Conservation (phyloP, 257 asterid species). For the Solanum verrucosum region DNA sequence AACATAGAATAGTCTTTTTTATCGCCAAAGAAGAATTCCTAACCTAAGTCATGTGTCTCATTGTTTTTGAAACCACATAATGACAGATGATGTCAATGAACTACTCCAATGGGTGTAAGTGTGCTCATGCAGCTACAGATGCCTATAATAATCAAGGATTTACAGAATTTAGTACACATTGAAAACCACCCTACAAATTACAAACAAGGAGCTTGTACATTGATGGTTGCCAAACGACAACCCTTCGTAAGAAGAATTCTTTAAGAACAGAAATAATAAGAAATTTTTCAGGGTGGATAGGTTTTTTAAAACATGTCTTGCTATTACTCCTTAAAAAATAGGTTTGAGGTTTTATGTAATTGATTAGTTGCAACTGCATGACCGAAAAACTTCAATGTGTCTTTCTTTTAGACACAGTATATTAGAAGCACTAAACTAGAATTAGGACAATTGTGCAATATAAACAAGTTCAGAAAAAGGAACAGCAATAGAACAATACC, state of each 20-base stretch:
- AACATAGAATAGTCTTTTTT: background rate
- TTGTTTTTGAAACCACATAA: background rate
- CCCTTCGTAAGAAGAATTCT: background rate
- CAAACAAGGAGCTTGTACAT: background rate
- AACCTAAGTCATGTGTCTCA: background rate
- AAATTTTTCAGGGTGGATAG: background rate
- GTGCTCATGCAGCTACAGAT: background rate
- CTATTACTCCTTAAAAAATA: background rate
- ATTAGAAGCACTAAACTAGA: background rate
- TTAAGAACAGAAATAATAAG: background rate
- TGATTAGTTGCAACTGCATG: background rate
- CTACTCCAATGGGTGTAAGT: background rate
- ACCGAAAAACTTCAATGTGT: background rate
- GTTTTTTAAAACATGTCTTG: background rate
- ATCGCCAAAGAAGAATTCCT: background rate
- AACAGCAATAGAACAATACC: constrained; percentile 28
- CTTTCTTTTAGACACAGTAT: background rate
- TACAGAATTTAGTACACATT: background rate
- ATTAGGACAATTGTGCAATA: background rate
- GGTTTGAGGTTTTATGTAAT: background rate
- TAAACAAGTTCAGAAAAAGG: background rate
- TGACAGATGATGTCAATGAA: background rate
- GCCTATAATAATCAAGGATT: background rate
- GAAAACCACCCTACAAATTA: background rate
- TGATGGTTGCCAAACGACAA: background rate